Evolutionary conservation across 2,329 filamentous ascomycete genomes (phyloP).

Genomic region (Chrysoporthe austroafricana): DNA sequence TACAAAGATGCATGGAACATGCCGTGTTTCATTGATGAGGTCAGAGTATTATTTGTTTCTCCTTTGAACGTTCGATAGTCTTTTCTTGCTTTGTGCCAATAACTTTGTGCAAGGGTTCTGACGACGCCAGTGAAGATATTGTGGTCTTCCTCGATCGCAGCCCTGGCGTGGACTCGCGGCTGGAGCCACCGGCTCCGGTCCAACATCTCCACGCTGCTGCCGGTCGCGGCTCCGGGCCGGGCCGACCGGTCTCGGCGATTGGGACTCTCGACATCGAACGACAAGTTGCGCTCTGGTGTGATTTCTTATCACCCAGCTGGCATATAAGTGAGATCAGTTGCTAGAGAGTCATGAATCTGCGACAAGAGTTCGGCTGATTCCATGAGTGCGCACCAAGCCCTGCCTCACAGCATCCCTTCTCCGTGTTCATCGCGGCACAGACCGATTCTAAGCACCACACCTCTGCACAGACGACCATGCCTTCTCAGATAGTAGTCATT

Average conservation of each 20-base stretch:
- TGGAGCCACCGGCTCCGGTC: neutral
- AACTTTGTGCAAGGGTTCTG: no score
- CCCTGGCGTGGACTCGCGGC: no score
- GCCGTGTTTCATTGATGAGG: no score
- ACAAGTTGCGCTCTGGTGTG: neutral
- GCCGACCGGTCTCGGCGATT: slow-evolving; percentile 14
- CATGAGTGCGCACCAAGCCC: neutral
- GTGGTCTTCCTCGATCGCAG: no score
- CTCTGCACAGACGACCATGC: neutral
- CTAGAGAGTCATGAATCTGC: no score
- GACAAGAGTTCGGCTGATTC: neutral
- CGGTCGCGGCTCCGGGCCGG: slow-evolving; percentile 7
- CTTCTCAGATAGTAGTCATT: slow-evolving; percentile 13
- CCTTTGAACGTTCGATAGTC: no score
- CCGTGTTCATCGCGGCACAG: neutral
- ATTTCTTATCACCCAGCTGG: neutral
- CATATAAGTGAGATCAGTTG: neutral
- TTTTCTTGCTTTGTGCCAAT: no score
- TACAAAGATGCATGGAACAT: no score
- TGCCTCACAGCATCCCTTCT: no score
- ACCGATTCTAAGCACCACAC: neutral
- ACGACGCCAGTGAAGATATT: no score
- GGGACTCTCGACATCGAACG: slow-evolving; percentile 5
- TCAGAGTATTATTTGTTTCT: no score
- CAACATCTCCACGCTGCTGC: neutral